These are phyloP conservation scores for Stevia rebaudiana DNA, from an alignment of 140 eudicot genomes.

Conservation along the genomic window DNA sequence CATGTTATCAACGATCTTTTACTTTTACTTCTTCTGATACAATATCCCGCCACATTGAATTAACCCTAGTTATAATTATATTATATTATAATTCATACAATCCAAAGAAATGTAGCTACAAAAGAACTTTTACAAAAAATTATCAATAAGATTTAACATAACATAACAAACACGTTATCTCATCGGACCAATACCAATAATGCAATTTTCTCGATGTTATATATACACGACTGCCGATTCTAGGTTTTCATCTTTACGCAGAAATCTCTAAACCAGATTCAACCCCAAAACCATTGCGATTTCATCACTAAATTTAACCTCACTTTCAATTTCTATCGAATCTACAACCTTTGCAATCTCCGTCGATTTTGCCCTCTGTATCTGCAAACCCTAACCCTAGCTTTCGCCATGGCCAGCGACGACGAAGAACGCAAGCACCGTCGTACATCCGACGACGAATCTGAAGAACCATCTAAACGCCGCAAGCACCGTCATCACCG, in stretches of 20 bases:
- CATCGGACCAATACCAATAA: slow-evolving; percentile 7
- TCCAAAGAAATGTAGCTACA: no score
- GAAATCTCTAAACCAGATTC: slow-evolving; percentile 16
- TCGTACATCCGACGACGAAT: slow-evolving; percentile 48
- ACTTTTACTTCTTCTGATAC: no score
- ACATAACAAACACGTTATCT: not conserved
- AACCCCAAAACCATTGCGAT: slow-evolving; percentile 22
- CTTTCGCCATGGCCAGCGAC: slow-evolving; percentile 49
- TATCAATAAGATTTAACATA: no score
- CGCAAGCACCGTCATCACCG: slow-evolving; percentile 72
- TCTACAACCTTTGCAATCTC: slow-evolving; percentile 14
- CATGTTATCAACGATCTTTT: no score
- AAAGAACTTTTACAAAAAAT: no score
- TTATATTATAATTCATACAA: no score
- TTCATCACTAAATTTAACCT: slow-evolving; percentile 8
- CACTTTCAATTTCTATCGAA: slow-evolving; percentile 6
- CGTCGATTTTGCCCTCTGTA: slow-evolving; percentile 13
- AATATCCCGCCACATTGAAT: no score
- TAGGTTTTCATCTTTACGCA: slow-evolving; percentile 10
- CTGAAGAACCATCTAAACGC: slow-evolving; percentile 64
- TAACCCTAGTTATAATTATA: no score
- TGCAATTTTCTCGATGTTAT: not conserved
- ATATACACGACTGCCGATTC: slow-evolving; percentile 13
- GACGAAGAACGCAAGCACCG: slow-evolving; percentile 56
- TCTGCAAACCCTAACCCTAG: slow-evolving; percentile 25